Percentiles rank a stretch among this genome's conserved stretches.
phyloP scores from a whole-genome alignment of 2,329 filamentous ascomycete genomes.

The Colletotrichum kahawae region DNA sequence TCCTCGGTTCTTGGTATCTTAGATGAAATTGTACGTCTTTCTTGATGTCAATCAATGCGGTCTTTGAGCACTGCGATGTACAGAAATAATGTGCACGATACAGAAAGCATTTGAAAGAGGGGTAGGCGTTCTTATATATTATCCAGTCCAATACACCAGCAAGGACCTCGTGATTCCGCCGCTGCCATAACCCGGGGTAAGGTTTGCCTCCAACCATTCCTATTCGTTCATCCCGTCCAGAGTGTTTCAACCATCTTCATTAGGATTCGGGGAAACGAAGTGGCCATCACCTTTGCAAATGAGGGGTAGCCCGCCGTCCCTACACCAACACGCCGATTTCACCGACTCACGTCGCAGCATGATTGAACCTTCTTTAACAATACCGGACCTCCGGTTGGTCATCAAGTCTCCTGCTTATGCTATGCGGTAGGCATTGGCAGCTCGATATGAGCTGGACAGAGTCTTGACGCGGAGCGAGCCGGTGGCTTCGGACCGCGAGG shows the following conservation, averaged over 20 bases:
- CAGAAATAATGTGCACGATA: neutral
- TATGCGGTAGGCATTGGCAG: neutral
- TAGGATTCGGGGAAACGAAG: neutral
- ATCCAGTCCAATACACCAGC: neutral
- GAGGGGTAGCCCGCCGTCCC: constrained; percentile 7
- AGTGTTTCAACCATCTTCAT: constrained; percentile 8
- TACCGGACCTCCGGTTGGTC: constrained; percentile 1
- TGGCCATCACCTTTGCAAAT: neutral
- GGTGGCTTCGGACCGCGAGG: neutral
- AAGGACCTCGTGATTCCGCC: neutral
- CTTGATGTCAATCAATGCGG: neutral
- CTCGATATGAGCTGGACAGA: neutral
- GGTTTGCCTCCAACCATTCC: neutral
- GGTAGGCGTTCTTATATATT: neutral
- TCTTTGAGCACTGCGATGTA: neutral
- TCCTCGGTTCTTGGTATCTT: neutral
- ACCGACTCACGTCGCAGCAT: neutral
- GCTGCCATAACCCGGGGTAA: neutral
- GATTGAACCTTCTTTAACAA: neutral
- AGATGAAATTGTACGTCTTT: neutral
- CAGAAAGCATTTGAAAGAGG: neutral
- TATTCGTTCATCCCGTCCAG: constrained; percentile 7
- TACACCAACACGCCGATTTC: neutral
- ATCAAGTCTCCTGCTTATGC: neutral
- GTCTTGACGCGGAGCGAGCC: neutral